These are phyloP conservation scores for Kodamaea sp. DNA, from an alignment of 1,139 yeast genomes.

Conservation along the genomic window DNA sequence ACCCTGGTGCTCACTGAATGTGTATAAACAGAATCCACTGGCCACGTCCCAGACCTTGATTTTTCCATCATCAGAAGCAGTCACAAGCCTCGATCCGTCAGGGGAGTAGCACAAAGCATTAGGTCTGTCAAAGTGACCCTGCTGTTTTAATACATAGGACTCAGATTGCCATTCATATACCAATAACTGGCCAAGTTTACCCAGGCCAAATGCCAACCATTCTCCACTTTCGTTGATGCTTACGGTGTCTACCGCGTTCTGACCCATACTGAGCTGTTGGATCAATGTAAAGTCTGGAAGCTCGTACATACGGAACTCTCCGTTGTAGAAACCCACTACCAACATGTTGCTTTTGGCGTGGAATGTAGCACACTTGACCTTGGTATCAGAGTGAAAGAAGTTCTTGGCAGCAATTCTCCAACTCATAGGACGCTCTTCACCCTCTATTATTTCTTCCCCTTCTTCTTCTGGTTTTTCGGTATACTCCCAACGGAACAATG, in stretches of 20 bases:
- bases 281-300: constrained; percentile 68
- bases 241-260: constrained; percentile 82
- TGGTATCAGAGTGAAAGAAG: constrained; percentile 70
- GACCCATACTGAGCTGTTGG: constrained; percentile 92
- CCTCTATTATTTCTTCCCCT: constrained; percentile 25
- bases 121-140: constrained; percentile 93
- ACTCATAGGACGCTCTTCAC: constrained; percentile 34
- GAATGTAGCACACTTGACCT: constrained; percentile 80
- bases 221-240: constrained; percentile 83
- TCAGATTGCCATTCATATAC: constrained; percentile 99
- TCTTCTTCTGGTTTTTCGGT: constrained; percentile 48
- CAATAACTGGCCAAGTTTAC: constrained; percentile 85
- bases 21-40: constrained; percentile 90
- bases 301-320: constrained; percentile 93
- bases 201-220: constrained; percentile 96
- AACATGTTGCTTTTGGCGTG: constrained; percentile 70
- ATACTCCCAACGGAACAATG: constrained; percentile 90
- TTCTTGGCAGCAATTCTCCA: constrained; percentile 88
- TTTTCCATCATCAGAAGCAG: constrained; percentile 96
- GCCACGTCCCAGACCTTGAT: constrained; percentile 94
- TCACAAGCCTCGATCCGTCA: constrained; percentile 88
- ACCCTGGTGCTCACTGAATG: constrained; percentile 88
- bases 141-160: constrained; percentile 91
- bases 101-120: constrained; percentile 88
- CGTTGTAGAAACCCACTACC: constrained; percentile 88